Conservation (phyloP, 192 early-diverging fungal species). For the Kickxella alabastrina region DNA sequence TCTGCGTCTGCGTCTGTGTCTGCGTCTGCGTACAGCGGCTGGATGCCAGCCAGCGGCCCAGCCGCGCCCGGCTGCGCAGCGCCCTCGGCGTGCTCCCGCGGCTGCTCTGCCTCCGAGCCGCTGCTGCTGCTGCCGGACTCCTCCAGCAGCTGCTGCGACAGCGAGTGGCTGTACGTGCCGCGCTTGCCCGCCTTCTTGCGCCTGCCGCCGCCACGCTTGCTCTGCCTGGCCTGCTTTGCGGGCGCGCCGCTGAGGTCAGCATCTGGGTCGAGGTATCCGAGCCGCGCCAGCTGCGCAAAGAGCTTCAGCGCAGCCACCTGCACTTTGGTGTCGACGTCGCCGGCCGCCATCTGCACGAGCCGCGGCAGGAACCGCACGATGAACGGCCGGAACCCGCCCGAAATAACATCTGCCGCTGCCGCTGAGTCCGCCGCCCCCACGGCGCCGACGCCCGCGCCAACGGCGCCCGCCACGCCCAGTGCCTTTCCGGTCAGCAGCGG, state of each 20-base stretch:
- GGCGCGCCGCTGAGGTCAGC: constrained; percentile 22
- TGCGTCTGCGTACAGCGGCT: constrained; percentile 21
- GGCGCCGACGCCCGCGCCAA: constrained; percentile 72
- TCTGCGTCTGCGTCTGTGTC: constrained; percentile 1
- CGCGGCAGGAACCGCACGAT: constrained; percentile 37
- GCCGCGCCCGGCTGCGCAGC: background rate
- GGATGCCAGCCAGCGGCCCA: background rate
- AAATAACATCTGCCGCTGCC: constrained; percentile 43
- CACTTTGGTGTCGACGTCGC: constrained; percentile 37
- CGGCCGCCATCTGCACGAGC: constrained; percentile 43
- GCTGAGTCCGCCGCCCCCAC: constrained; percentile 66
- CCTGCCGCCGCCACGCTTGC: background rate
- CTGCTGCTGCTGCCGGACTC: constrained; percentile 30
- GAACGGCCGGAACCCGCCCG: constrained; percentile 47
- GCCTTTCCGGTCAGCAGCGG: constrained; percentile 54
- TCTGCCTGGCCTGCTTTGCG: background rate
- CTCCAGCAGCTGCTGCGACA: constrained; percentile 49
- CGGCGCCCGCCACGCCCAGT: constrained; percentile 65
- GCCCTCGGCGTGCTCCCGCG: constrained; percentile 2
- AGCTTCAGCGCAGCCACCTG: constrained; percentile 46
- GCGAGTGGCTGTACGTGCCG: constrained; percentile 30
- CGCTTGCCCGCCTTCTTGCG: constrained; percentile 8
- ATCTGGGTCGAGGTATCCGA: constrained; percentile 27
- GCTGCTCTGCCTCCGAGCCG: background rate
- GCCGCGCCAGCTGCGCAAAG: constrained; percentile 23